phyloP scores from a whole-genome alignment of 116 monocot genomes.

The Zostera marina region DNA sequence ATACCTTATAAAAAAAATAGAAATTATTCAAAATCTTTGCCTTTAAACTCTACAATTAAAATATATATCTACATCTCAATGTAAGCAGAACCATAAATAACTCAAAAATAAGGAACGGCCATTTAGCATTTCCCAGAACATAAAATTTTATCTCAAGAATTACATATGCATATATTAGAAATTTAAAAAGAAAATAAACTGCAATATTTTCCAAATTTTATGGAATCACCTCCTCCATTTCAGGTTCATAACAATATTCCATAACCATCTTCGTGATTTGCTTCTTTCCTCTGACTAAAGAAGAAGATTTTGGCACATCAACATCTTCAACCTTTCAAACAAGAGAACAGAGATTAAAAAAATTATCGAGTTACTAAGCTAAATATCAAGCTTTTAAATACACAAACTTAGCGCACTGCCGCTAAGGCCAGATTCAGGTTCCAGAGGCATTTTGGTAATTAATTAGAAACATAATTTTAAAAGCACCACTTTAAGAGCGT shows the following conservation, averaged over 20 bases:
- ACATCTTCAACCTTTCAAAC: conserved; percentile 44
- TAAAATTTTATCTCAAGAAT: background rate
- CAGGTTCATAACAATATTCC: conserved; percentile 94
- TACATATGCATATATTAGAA: background rate
- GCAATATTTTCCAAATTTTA: background rate
- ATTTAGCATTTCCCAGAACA: too few relatives aligned
- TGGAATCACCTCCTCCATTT: conserved; percentile 91
- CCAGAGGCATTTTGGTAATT: too few relatives aligned
- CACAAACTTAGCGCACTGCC: too few relatives aligned
- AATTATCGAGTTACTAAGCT: background rate
- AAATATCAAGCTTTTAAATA: too few relatives aligned
- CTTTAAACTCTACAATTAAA: too few relatives aligned
- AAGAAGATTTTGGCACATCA: conserved; percentile 52
- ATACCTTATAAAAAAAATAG: background rate
- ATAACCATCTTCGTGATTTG: conserved; percentile 65
- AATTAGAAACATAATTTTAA: too few relatives aligned
- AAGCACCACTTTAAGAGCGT: too few relatives aligned
- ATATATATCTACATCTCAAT: background rate
- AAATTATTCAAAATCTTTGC: background rate
- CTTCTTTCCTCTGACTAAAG: conserved; percentile 47
- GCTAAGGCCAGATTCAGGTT: too few relatives aligned
- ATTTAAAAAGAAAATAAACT: background rate
- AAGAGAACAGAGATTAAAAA: conserved; percentile 1
- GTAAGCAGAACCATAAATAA: background rate
- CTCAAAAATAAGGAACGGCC: too few relatives aligned